A percentile compares a stretch with the other conserved stretches of the same genome.
Conservation (phyloP, 306 rosid species). For the Inga oerstediana region DNA sequence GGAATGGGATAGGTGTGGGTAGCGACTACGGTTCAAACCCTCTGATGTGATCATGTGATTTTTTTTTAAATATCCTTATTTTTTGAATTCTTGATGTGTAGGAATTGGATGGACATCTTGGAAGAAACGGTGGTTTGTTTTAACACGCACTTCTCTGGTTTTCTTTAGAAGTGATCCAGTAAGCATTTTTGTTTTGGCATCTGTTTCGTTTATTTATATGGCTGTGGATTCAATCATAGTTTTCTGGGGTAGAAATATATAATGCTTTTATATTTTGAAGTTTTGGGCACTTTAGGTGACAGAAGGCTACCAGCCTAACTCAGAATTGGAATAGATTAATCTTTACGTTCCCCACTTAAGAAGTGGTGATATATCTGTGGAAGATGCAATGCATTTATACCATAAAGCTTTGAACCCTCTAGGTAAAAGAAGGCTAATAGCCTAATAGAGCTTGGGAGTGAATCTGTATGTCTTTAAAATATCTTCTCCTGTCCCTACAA, state of each 20-base stretch:
- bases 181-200: conserved; percentile 51
- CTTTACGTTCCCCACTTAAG: not conserved
- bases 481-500: not conserved
- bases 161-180: conserved; percentile 99
- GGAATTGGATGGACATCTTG: conserved; percentile 99
- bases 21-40: not conserved
- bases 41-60: not conserved
- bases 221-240: not conserved
- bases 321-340: not conserved
- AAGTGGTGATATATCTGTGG: not conserved
- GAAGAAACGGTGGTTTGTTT: conserved; percentile 99
- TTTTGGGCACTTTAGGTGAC: conserved; percentile 17
- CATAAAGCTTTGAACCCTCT: conserved; percentile 15
- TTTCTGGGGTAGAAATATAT: conserved; percentile 17
- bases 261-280: conserved; percentile 18
- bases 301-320: not conserved
- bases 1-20: not conserved
- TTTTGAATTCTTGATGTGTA: conserved; percentile 36
- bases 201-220: conserved; percentile 10
- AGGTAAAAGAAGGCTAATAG: not conserved
- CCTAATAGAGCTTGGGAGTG: not conserved
- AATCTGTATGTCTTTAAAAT: not conserved
- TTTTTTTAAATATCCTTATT: not conserved
- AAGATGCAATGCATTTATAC: conserved; percentile 2
- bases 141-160: conserved; percentile 87